phyloP scores from a whole-genome alignment of 495 filamentous ascomycete species.

The Neurospora sp. region DNA sequence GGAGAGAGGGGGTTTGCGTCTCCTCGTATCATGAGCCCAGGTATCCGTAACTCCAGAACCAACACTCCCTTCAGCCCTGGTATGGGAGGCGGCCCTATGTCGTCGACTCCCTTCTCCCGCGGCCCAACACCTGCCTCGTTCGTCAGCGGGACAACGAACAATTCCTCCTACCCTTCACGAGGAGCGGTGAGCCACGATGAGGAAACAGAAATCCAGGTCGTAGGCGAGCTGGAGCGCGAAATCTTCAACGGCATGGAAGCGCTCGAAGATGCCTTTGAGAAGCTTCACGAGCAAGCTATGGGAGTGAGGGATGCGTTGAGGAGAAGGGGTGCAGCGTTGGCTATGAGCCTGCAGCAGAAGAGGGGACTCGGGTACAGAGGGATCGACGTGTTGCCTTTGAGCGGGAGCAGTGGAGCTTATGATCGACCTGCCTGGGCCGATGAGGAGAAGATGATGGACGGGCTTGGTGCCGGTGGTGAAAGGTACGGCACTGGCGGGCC shows the following conservation, averaged over 20 bases:
- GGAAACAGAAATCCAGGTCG: constrained; percentile 79
- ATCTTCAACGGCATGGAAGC: constrained; percentile 91
- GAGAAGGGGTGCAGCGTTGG: constrained; percentile 67
- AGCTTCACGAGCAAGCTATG: constrained; percentile 77
- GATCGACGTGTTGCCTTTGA: constrained; percentile 35
- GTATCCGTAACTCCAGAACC: constrained; percentile 22
- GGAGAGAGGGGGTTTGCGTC: constrained; percentile 10
- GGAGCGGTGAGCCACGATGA: constrained; percentile 73
- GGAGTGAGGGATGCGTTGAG: constrained; percentile 67
- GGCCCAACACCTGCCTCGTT: constrained; percentile 39
- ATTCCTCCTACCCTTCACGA: constrained; percentile 25
- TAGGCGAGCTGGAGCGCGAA: constrained; percentile 87
- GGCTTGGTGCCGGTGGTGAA: constrained; percentile 17
- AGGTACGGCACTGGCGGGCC: constrained; percentile 41
- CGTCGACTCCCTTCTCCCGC: constrained; percentile 19
- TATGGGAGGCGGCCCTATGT: neutral
- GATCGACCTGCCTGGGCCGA: constrained; percentile 37
- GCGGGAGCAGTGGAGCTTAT: constrained; percentile 25
- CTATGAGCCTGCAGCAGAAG: constrained; percentile 65
- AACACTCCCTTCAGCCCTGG: constrained; percentile 17
- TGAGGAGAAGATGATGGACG: constrained; percentile 38
- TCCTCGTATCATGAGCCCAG: constrained; percentile 27
- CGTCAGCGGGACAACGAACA: constrained; percentile 30
- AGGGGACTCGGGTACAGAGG: constrained; percentile 31
- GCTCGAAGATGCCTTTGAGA: constrained; percentile 91